phyloP scores from a whole-genome alignment of 345 rosid genomes.

The Acer negundo region DNA sequence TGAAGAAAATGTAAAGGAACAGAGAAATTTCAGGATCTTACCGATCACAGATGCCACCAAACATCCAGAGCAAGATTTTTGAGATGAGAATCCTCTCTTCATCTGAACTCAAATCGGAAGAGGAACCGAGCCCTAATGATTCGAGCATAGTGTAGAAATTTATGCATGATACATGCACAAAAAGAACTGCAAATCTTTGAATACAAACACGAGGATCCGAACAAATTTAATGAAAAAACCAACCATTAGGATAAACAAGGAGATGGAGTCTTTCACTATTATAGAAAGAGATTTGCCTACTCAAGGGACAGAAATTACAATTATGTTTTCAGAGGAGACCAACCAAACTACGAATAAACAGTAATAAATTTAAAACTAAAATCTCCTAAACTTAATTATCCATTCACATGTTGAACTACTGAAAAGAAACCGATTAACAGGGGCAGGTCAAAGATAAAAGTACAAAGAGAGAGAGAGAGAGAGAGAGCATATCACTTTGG shows the following conservation, averaged over 20 bases:
- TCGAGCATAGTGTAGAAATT: not conserved
- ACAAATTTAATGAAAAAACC: not conserved
- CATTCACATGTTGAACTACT: constrained; percentile 25
- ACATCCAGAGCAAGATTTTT: not conserved
- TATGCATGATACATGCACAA: not conserved
- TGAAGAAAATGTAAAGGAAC: not conserved
- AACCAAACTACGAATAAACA: constrained; percentile 5
- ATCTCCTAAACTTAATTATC: constrained; percentile 13
- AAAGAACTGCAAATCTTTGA: not conserved
- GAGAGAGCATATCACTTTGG: not conserved
- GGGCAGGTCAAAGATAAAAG: constrained; percentile 14
- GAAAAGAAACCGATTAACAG: constrained; percentile 18
- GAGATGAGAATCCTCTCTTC: not conserved
- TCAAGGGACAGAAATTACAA: not conserved
- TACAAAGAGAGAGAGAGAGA: constrained; percentile 4
- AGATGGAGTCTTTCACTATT: not conserved
- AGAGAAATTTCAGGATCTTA: not conserved
- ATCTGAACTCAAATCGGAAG: not conserved
- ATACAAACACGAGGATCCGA: not conserved
- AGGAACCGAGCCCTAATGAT: no score
- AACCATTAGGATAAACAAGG: not conserved
- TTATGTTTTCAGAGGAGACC: constrained; percentile 1
- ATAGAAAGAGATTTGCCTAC: not conserved
- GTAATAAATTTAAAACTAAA: constrained; percentile 4
- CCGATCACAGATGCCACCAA: not conserved